Evolutionary conservation across 1,139 yeast genomes (phyloP).

Genomic region (Kluyveromyces sp.): DNA sequence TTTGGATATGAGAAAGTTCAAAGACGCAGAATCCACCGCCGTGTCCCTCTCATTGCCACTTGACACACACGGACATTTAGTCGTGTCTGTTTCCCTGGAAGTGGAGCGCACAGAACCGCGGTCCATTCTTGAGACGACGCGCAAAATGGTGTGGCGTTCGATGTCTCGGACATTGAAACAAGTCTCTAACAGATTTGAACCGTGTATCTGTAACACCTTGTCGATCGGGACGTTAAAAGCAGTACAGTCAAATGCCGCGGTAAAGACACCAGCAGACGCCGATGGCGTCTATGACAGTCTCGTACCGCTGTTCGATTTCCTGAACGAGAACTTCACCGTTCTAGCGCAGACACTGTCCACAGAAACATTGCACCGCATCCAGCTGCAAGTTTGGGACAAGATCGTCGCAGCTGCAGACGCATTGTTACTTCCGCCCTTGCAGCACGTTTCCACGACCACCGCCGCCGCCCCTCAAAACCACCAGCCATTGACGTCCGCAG

Average conservation of each 20-base stretch:
- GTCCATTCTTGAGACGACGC: constrained; percentile 71
- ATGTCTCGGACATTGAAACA: constrained; percentile 58
- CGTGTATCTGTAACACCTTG: constrained; percentile 40
- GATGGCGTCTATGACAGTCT: constrained; percentile 61
- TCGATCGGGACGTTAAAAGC: constrained; percentile 45
- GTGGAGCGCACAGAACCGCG: constrained; percentile 71
- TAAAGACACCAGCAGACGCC: no score
- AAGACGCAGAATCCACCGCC: constrained; percentile 62
- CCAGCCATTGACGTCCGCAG: neutral
- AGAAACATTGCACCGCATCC: constrained; percentile 54
- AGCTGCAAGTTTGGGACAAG: constrained; percentile 72
- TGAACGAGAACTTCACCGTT: constrained; percentile 62
- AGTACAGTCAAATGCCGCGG: no score
- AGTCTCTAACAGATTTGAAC: constrained; percentile 56
- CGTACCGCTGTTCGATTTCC: constrained; percentile 66
- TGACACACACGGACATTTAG: constrained; percentile 60
- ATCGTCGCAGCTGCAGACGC: constrained; percentile 60
- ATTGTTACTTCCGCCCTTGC: constrained; percentile 62
- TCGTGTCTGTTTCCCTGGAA: constrained; percentile 66
- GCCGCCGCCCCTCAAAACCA: neutral
- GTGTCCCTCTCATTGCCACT: constrained; percentile 50
- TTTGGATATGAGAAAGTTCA: constrained; percentile 58
- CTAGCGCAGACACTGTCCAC: constrained; percentile 58
- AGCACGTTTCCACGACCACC: constrained; percentile 38
- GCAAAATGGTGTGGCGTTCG: constrained; percentile 54